Evolutionary conservation across 2,329 filamentous ascomycete genomes (phyloP).

Genomic region (Trichophyton benhamiae): DNA sequence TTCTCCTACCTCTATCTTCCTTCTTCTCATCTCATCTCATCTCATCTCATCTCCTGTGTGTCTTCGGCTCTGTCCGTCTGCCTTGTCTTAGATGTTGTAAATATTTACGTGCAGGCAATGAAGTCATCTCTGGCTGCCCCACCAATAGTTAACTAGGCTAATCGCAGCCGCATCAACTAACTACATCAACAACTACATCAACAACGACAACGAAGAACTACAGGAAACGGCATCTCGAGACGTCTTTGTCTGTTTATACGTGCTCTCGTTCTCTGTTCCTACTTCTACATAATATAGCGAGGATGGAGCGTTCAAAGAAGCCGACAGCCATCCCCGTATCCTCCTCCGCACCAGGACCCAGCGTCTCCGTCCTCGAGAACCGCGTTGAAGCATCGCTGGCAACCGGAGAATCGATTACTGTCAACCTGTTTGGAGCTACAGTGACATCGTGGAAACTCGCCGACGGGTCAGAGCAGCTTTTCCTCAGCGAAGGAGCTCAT

Average conservation of each 20-base stretch:
- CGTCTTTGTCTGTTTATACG: no score
- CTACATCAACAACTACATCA: not conserved
- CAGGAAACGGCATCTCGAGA: not conserved
- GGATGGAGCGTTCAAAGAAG: conserved; percentile 79
- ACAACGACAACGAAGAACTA: not conserved
- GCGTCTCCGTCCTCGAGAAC: conserved; percentile 61
- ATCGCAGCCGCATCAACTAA: no score
- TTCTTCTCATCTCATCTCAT: no score
- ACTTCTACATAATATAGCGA: conserved; percentile 19
- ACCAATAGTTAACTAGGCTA: not conserved
- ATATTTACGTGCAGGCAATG: not conserved
- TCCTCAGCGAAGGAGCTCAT: conserved; percentile 65
- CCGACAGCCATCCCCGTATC: conserved; percentile 64
- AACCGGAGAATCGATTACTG: conserved; percentile 71
- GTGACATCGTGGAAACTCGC: conserved; percentile 86
- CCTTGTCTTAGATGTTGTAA: not conserved
- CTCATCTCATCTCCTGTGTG: not conserved
- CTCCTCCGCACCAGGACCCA: conserved; percentile 61
- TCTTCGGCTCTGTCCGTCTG: not conserved
- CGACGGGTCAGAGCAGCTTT: conserved; percentile 68
- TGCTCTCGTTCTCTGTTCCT: not conserved
- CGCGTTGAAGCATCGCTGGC: conserved; percentile 70
- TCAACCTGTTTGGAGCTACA: conserved; percentile 85
- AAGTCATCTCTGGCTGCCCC: not conserved
- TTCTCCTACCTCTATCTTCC: no score